Percentiles rank a stretch among this genome's conserved stretches.
phyloP scores from a whole-genome alignment of 768 basidiomycete genomes.

The Harrya chromipes region DNA sequence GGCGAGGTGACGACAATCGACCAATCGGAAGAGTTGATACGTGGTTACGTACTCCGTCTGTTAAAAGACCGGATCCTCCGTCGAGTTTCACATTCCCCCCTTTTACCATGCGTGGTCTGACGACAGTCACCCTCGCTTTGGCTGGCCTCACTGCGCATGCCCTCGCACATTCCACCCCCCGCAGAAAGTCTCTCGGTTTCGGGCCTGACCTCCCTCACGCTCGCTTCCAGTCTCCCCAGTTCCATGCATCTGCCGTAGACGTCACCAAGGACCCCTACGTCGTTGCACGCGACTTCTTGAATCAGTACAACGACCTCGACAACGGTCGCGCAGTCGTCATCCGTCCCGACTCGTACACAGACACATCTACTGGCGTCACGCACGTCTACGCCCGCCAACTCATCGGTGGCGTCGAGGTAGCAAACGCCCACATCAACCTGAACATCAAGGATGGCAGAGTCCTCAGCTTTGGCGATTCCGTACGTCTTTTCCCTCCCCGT shows the following conservation, averaged over 20 bases:
- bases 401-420: slow-evolving; percentile 82
- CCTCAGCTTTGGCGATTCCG: slow-evolving; percentile 85
- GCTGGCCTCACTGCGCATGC: slow-evolving; percentile 58
- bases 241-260: slow-evolving; percentile 34
- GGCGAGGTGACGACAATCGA: slow-evolving; percentile 6
- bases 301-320: slow-evolving; percentile 35
- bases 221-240: slow-evolving; percentile 52
- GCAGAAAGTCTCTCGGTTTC: slow-evolving; percentile 87
- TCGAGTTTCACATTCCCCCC: background rate
- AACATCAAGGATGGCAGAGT: slow-evolving; percentile 85
- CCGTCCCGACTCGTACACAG: slow-evolving; percentile 84
- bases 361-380: slow-evolving; percentile 78
- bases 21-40: slow-evolving; percentile 16
- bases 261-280: slow-evolving; percentile 48
- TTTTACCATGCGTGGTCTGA: slow-evolving; percentile 58
- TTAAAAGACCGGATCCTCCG: slow-evolving; percentile 14
- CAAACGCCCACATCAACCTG: slow-evolving; percentile 89
- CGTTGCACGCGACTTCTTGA: slow-evolving; percentile 62
- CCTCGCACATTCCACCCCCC: slow-evolving; percentile 40
- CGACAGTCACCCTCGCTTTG: slow-evolving; percentile 58
- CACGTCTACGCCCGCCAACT: slow-evolving; percentile 88
- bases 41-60: slow-evolving; percentile 17
- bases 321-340: slow-evolving; percentile 50
- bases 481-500: slow-evolving; percentile 35
- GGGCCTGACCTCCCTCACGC: slow-evolving; percentile 79